Evolutionary conservation across 805 yeast genomes (phyloP).

Genomic region (Pichia nakasei): DNA sequence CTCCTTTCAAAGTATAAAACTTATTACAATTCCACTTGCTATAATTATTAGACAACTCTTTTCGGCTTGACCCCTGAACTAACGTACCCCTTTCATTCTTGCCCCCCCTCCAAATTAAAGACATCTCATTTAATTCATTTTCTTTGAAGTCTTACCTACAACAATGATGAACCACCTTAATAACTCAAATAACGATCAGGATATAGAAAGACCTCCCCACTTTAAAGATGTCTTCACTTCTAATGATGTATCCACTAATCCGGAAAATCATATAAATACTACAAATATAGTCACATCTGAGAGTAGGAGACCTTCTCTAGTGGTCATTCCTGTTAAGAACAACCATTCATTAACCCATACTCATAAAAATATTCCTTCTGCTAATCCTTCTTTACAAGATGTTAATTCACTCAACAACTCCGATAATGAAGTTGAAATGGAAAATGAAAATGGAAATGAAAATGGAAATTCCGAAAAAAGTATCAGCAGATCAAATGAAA

Average conservation of each 20-base stretch:
- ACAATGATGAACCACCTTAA: slow-evolving; percentile 31
- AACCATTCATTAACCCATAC: neutral
- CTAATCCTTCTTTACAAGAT: neutral
- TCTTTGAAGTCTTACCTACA: neutral
- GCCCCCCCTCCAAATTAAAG: no score
- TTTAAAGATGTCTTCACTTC: slow-evolving; percentile 28
- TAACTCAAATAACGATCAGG: slow-evolving; percentile 32
- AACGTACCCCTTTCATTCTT: no score
- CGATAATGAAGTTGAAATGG: neutral
- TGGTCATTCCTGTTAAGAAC: neutral
- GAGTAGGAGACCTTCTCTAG: slow-evolving; percentile 23
- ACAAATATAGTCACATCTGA: slow-evolving; percentile 17
- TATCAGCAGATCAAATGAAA: no score
- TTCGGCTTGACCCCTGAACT: no score
- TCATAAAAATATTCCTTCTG: neutral
- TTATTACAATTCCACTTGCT: neutral
- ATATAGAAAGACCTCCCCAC: slow-evolving; percentile 22
- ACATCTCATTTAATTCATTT: no score
- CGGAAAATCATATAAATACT: slow-evolving; percentile 8
- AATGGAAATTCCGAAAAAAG: no score
- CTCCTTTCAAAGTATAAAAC: neutral
- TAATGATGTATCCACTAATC: slow-evolving; percentile 14
- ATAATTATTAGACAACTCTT: no score
- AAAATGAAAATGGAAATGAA: no score
- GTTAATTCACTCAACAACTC: neutral